These are phyloP conservation scores for Penstemon davidsonii DNA, from an alignment of 257 asterid genomes.

Conservation along the genomic window DNA sequence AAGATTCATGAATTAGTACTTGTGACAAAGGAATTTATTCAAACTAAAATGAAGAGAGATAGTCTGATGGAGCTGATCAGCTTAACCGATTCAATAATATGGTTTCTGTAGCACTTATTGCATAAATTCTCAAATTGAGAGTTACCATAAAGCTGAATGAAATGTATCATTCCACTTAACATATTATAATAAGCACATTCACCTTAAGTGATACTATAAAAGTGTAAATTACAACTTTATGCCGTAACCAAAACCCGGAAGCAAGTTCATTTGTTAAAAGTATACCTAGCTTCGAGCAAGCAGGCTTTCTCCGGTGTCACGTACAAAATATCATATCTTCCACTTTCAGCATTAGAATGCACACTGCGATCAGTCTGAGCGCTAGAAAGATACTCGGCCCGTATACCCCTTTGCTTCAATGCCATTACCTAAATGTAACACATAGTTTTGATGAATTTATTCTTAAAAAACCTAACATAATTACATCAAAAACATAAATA, in stretches of 20 bases:
- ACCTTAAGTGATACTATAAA: slow-evolving; percentile 4
- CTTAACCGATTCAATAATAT: neutral
- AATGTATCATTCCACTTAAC: neutral
- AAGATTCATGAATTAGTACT: neutral
- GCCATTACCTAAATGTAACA: slow-evolving; percentile 74
- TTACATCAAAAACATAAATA: slow-evolving; percentile 2
- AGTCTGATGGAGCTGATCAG: neutral
- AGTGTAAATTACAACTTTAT: neutral
- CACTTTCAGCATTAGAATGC: slow-evolving; percentile 62
- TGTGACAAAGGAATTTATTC: neutral
- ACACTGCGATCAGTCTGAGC: slow-evolving; percentile 67
- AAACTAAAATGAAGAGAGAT: neutral
- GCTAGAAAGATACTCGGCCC: slow-evolving; percentile 84
- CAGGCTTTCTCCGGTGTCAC: slow-evolving; percentile 93
- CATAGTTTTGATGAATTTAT: neutral
- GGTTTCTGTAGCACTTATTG: neutral
- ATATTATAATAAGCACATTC: slow-evolving; percentile 16
- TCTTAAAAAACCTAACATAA: neutral
- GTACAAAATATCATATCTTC: slow-evolving; percentile 63
- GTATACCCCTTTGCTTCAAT: slow-evolving; percentile 79
- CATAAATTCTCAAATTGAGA: slow-evolving; percentile 8
- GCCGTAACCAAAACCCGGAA: slow-evolving; percentile 20
- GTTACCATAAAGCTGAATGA: neutral
- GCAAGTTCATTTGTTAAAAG: neutral
- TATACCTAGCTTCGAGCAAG: slow-evolving; percentile 59